Base-by-base conservation (phyloP, 2,329 filamentous ascomycete species). In the Penicillium sp. region DNA sequence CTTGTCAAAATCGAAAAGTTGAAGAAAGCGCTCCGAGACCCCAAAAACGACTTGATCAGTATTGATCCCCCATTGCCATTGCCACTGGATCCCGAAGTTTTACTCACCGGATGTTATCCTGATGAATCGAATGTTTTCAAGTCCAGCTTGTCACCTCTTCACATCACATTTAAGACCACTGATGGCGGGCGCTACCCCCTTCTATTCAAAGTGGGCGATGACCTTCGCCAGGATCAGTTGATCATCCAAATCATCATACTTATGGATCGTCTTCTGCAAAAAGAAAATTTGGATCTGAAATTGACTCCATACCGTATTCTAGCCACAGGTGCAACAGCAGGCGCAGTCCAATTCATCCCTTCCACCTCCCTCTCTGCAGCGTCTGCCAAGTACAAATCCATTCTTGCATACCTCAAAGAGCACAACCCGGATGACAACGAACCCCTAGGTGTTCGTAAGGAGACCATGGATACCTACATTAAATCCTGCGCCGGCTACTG, bases 401-500 rank as follows among this genome's bases (percentile, higher is more conserved):
- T 89, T 7, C 83, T 97, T 24, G 87, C 89, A 3, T 99, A 95
- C 70, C 83, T 99, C 6, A 88, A 88, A 62, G 87, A 88, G 55
- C 91, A 97, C 73, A 97, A 97, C 66, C 92, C 93, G 0, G 92
- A 97, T 68, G 85, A 90, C 18, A 81, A 81, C 11, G 90, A 90
- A 4, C 89, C 92, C 0, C 82, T 96, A 1, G 92, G 93, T 1
- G 87, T 99, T 24, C 89, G 92, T 24, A 92, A 93, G 70, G 93
- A 97, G 69, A 88, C 91, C 0, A 88, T 99, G 77, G 94, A 99
- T 64, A 97, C 89, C 1, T 99, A 96, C 70, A 87, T 97, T 69
- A 93, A 92, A 70, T 96, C 92, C 0, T 97, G 94, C 69, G 94
- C 94, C 0, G 94, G 94, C 29, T 99, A 99, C 76, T 97, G 94